Conservation (phyloP, 768 basidiomycete species). For the Xerocomellus intermedius region DNA sequence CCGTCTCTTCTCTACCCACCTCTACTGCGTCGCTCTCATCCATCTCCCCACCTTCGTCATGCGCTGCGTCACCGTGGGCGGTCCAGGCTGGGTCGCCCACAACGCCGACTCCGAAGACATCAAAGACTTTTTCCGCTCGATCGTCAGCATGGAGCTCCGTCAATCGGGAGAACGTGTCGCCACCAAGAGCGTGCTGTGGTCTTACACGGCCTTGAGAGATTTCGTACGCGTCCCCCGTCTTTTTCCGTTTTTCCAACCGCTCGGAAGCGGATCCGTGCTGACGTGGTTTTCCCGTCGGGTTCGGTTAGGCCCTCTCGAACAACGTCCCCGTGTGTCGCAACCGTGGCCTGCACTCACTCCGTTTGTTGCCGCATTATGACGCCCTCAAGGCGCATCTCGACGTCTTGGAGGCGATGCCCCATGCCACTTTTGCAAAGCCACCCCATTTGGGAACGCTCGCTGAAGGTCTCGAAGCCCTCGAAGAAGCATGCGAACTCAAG, state of each 20-base stretch:
- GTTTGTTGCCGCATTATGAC: conserved; percentile 58
- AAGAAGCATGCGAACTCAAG: conserved; percentile 61
- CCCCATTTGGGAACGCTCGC: conserved; percentile 60
- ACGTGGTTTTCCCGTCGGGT: background rate
- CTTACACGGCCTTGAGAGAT: conserved; percentile 72
- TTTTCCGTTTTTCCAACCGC: background rate
- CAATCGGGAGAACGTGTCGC: conserved; percentile 77
- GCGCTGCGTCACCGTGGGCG: conserved; percentile 58
- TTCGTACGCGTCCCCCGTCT: conserved; percentile 50
- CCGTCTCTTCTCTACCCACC: conserved; percentile 67
- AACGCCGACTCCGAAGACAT: conserved; percentile 69
- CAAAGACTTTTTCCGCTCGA: conserved; percentile 70
- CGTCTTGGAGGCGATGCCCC: conserved; percentile 55
- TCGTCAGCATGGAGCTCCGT: conserved; percentile 73
- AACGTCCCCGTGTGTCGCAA: conserved; percentile 62
- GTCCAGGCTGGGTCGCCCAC: conserved; percentile 66
- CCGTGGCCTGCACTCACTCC: conserved; percentile 65
- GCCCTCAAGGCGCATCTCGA: conserved; percentile 63
- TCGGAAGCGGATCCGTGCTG: conserved; percentile 1
- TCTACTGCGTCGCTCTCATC: conserved; percentile 62
- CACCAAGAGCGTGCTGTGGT: conserved; percentile 78
- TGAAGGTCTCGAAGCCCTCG: conserved; percentile 60
- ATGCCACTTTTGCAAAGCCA: conserved; percentile 60
- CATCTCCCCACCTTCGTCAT: conserved; percentile 68
- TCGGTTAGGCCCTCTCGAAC: conserved; percentile 62